Percentiles rank a stretch among this genome's conserved stretches.
Conservation (phyloP, 192 early-diverging fungal genomes). For the Backusella macrospora region DNA sequence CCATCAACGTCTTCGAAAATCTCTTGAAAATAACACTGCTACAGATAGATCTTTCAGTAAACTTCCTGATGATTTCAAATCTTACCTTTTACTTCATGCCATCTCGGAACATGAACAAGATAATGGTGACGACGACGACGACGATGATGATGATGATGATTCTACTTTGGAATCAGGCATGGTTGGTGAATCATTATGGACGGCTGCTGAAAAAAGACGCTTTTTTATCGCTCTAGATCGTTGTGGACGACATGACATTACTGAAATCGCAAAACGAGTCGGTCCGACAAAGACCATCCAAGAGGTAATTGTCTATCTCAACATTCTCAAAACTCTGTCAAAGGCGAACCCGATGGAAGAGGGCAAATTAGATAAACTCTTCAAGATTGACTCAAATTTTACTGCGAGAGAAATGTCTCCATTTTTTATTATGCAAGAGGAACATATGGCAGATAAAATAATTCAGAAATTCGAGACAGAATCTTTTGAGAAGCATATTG, state of each 20-base stretch:
- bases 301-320: constrained; percentile 18
- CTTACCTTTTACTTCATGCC: neutral
- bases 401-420: constrained; percentile 12
- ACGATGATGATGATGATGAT: neutral
- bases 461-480: neutral
- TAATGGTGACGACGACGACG: neutral
- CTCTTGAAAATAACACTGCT: neutral
- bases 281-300: constrained; percentile 22
- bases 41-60: neutral
- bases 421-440: neutral
- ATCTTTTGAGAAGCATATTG: neutral
- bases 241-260: neutral
- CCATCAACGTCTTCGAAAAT: neutral
- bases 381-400: too few species aligned
- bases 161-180: neutral
- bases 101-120: constrained; percentile 8
- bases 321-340: neutral
- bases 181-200: constrained; percentile 23
- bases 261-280: constrained; percentile 17
- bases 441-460: neutral
- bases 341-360: neutral
- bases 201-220: constrained; percentile 1
- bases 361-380: neutral
- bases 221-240: constrained; percentile 29
- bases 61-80: neutral